Base-by-base conservation (phyloP, 225 moss, liverwort and hornwort species). In the Marchantia paleacea region DNA sequence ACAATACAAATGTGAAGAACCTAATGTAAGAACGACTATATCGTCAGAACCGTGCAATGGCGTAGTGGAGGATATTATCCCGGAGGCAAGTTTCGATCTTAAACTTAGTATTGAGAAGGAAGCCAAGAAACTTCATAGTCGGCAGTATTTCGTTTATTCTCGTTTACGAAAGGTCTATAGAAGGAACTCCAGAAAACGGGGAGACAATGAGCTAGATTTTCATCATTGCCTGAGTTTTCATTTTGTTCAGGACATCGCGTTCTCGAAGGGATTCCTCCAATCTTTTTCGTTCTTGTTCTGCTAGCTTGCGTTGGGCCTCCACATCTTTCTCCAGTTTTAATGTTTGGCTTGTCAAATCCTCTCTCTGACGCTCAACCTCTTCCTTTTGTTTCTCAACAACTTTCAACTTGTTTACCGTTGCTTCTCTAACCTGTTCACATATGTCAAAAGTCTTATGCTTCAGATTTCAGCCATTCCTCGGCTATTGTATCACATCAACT, bases 201-300 rank as follows among this genome's bases (percentile, higher is more conserved):
- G 19, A 57, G 14, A 57, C 57, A 57, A 14, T 22, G 39, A 2
- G 39, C 39, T 39, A 39, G 39, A 5, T 2, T 39, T 39, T 5
- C 30, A 75, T 75, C 26, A 58, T 77, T 75, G 90, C 95, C 86
- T 95, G 93, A 3, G 87, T 91, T 88, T 92, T 95, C 85, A 92
- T 92, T 83, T 91, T 95, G 73, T 92, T 89, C 0, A 95, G 72
- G 39, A 93, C 85, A 64, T 95, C 90, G 0, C 86, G 86, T 63
- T 95, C 95, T 79, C 86, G 81, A 54, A 88, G 72, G 0, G 86
- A 86, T 77, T 93, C 95, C 58, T 93, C 93, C 47, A 90, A 62
- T 12, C 90, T 85, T 70, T 92, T 92, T 26, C 55, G 84, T 53
- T 88, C 86, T 55, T 89, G 85, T 63, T 95, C 89, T 22, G 83